Conservation (phyloP, 352 stramenopile species). For the Globisporangium cederbergense region DNA sequence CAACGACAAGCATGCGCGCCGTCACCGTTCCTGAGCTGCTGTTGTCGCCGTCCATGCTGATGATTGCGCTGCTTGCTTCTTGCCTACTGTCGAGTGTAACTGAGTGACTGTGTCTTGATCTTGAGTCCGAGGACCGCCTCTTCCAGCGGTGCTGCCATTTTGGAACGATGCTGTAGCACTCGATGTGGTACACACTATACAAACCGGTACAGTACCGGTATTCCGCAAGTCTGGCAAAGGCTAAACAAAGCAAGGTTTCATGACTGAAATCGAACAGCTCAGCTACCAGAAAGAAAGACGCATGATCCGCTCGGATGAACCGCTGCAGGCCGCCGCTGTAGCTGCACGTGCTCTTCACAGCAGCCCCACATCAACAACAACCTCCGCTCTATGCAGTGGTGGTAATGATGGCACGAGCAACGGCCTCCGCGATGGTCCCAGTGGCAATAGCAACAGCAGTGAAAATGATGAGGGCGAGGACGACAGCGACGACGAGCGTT, state of each 20-base stretch:
- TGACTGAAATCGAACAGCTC: neutral
- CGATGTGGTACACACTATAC: too few species aligned
- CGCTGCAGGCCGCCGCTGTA: neutral
- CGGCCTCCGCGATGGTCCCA: slow-evolving; percentile 11
- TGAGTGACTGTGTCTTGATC: slow-evolving; percentile 8
- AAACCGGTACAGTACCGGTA: too few species aligned
- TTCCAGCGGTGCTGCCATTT: neutral
- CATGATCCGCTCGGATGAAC: neutral
- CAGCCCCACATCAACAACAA: neutral
- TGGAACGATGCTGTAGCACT: neutral
- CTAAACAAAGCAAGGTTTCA: neutral
- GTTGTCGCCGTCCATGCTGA: slow-evolving; percentile 5
- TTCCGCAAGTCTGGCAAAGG: too few species aligned
- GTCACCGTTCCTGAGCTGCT: neutral
- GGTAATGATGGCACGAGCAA: neutral
- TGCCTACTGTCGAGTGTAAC: neutral
- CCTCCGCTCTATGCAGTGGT: neutral
- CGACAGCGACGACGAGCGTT: slow-evolving; percentile 11
- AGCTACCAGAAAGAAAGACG: neutral
- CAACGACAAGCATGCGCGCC: slow-evolving; percentile 40
- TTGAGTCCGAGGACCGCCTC: neutral
- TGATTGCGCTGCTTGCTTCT: neutral
- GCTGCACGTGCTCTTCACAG: neutral
- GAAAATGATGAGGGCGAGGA: slow-evolving; percentile 16
- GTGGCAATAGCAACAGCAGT: slow-evolving; percentile 15